phyloP scores from a whole-genome alignment of 2,329 filamentous ascomycete species.

The Alternaria sp. region DNA sequence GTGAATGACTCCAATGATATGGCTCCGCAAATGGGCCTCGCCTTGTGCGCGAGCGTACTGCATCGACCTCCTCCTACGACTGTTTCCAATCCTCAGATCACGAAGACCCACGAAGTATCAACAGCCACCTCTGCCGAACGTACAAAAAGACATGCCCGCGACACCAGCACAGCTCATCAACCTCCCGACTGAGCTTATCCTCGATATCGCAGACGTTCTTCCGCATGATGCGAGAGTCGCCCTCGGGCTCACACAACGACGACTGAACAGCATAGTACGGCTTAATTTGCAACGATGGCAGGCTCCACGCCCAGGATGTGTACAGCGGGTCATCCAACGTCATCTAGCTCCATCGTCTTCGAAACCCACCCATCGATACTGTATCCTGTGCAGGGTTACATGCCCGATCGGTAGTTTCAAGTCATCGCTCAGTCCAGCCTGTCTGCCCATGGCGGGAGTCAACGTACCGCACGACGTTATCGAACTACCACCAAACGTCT shows the following conservation, averaged over 20 bases:
- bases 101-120: not conserved
- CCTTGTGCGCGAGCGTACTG: not conserved
- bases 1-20: not conserved
- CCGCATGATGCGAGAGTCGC: conserved; percentile 46
- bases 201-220: conserved; percentile 47
- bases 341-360: conserved; percentile 25
- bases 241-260: conserved; percentile 46
- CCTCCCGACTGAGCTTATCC: conserved; percentile 52
- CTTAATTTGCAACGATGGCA: conserved; percentile 21
- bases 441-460: conserved; percentile 14
- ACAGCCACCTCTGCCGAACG: not conserved
- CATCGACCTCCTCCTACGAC: not conserved
- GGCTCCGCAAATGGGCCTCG: not conserved
- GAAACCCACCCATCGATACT: conserved; percentile 28
- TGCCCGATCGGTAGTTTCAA: conserved; percentile 41
- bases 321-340: conserved; percentile 36
- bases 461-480: conserved; percentile 27
- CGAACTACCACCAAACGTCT: conserved; percentile 39
- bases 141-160: conserved; percentile 8
- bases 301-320: conserved; percentile 30
- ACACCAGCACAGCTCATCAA: conserved; percentile 19
- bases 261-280: conserved; percentile 38
- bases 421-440: conserved; percentile 40
- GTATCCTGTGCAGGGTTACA: conserved; percentile 38
- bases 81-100: not conserved